Evolutionary conservation across 208 protist genomes (phyloP).

Genomic region (Acanthamoeba sp.): DNA sequence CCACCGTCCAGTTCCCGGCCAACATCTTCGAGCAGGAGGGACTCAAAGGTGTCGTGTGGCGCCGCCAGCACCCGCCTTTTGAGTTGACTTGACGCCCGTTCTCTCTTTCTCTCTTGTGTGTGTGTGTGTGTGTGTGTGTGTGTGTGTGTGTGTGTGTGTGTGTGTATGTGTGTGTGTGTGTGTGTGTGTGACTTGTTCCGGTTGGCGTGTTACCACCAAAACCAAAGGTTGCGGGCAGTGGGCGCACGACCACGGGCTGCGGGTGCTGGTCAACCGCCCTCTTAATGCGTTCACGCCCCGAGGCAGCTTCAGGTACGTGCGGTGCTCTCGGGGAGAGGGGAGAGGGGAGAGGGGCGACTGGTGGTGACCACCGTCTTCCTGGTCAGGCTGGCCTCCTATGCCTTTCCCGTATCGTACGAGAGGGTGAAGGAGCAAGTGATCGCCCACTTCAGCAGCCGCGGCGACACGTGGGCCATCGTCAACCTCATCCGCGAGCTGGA

Average conservation of each 20-base stretch:
- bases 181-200: too few species aligned
- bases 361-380: too few species aligned
- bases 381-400: slow-evolving; percentile 7
- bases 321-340: too few species aligned
- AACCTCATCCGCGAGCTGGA: slow-evolving; percentile 52
- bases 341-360: too few species aligned
- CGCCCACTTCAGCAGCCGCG: slow-evolving; percentile 34
- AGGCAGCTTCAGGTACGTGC: slow-evolving; percentile 51
- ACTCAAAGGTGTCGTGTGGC: too few species aligned
- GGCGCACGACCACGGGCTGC: slow-evolving; percentile 32
- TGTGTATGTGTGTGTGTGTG: too few species aligned
- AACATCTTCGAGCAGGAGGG: slow-evolving; percentile 58
- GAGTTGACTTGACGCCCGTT: too few species aligned
- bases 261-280: slow-evolving; percentile 38
- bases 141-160: too few species aligned
- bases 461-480: slow-evolving; percentile 52
- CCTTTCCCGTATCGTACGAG: background rate
- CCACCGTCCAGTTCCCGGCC: slow-evolving; percentile 40
- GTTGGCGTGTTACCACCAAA: too few species aligned
- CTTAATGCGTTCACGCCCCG: slow-evolving; percentile 16
- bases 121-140: background rate
- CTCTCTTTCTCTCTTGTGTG: too few species aligned
- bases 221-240: slow-evolving; percentile 35
- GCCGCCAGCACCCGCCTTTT: too few species aligned
- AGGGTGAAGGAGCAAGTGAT: background rate